Base-by-base conservation (phyloP, 352 stramenopile species). In the Synura sp. region DNA sequence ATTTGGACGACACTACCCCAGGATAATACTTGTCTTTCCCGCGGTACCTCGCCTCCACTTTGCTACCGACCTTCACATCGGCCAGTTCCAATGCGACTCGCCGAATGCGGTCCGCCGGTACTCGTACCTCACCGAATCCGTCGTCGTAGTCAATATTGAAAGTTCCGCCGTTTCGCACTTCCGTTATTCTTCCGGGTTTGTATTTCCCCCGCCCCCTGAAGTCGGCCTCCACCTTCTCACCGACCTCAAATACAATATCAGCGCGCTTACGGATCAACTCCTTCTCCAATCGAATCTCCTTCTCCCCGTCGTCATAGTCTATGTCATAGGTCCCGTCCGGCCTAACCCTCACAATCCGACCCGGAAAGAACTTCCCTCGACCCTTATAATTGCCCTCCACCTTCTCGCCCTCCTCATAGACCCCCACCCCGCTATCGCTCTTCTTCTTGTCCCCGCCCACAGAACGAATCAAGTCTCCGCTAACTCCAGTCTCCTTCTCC, bases 21-120 rank as follows among this genome's bases (percentile, higher is more conserved):
- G 85, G 84, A 22, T 92, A 95, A 82, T 86, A 93, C 41, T 83
- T 88, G 14, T 81, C 84, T 63, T 83, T 82, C 41, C 87, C 89
- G 7, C 88, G 84, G 75, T 90, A 92, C 9, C 75, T 82, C 9
- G 88, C 89, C 70, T 93, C 84, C 3, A 93, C 81, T 14, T 80
- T 86, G 34, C 88, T 85, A 19, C 85, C 85, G 35, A 82, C 80
- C 32, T 80, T 83, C 25, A 88, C 19, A 29, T 19, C 35, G 79
- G 17, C 80, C 80, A 42, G 83, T 74, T 31, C 83, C 80, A 42
- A 84, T 84, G 63, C 82, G 42, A 14, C n/a, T n/a, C 41, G 14
- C n/a, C 60, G 60, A 22, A 75, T 49, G 5, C 14, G 60, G 7
- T 75, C 60, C 4, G 31, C 31, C 7, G 7, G 14, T 9, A 75